Evolutionary conservation across 2,329 filamentous ascomycete genomes (phyloP), one percentile per base, ranked within the genome.

Genomic region (Hymenoscyphus linearis): DNA sequence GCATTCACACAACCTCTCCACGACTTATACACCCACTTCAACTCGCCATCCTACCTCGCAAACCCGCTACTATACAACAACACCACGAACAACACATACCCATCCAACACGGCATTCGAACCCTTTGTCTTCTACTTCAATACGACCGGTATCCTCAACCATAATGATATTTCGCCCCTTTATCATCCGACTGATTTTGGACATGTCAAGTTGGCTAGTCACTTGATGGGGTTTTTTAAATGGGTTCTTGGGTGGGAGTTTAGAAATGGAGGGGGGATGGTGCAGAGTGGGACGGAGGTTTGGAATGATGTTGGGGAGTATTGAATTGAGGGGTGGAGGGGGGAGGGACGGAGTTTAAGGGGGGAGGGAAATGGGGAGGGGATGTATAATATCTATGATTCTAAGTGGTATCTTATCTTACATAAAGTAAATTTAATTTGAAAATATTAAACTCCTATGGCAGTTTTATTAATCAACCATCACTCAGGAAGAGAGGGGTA

Each of bases 111-210:
- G 25, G 68, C 69, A 13, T 69, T 68, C 40, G 55, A 55, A 4
- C 70, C 69, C 69, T 86, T 84, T 58, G 81, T 86, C 34, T 79
- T 85, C 67, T 84, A 84, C 66, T 86, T 87, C 73, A 82, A 85
- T 67, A 85, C 81, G 0, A 82, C 78, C 10, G 83, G 83, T 0
- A 82, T 86, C 52, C 69, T 87, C 65, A 81, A 85, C 65, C 82
- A 86, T 67, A 85, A 86, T 64, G 83, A 86, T 67, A 83, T 85
- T 62, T 79, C 76, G 2, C 83, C 83, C 6, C 76, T 78, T 65
- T 85, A 76, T 65, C 84, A 87, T 67, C 83, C 82, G 0, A 86
- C 83, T 0, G 84, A 87, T 67, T 78, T 85, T 7, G 83, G 84
- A 0, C 80, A 85, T 59, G 76, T 86, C 68, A 86, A 87, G 71